Evolutionary conservation across 1,284 basidiomycete species (phyloP).

Genomic region (Ceratorhiza oryzae-sativae): DNA sequence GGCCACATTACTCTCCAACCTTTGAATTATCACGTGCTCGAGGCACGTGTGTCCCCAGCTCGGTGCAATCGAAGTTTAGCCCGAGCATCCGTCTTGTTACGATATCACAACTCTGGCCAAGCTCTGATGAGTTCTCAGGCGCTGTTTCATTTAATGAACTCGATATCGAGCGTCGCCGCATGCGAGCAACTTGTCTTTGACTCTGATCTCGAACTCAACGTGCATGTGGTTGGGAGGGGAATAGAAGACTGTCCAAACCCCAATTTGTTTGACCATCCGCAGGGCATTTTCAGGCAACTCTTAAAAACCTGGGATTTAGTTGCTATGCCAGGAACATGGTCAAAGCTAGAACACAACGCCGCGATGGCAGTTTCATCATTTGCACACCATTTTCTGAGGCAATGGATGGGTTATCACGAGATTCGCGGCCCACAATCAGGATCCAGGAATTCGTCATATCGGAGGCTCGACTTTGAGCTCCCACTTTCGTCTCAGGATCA

Average conservation of each 20-base stretch:
- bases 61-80: background rate
- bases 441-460: conserved; percentile 15
- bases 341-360: background rate
- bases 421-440: conserved; percentile 6
- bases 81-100: conserved; percentile 14
- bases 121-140: background rate
- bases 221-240: conserved; percentile 7
- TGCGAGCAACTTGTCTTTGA: background rate
- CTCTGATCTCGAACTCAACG: background rate
- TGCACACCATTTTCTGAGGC: conserved; percentile 1
- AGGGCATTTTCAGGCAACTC: conserved; percentile 1
- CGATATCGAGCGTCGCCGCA: background rate
- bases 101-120: background rate
- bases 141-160: background rate
- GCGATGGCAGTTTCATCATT: conserved; percentile 2
- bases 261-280: background rate
- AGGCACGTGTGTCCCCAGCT: background rate
- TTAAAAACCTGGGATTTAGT: conserved; percentile 1
- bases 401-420: conserved; percentile 11
- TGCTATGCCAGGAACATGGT: conserved; percentile 5
- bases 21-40: background rate
- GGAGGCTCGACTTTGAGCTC: conserved; percentile 12
- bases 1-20: background rate
- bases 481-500: background rate
- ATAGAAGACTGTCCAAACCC: conserved; percentile 4